These are phyloP conservation scores for Coemansia javaensis DNA, from an alignment of 192 early-diverging fungal species.

Conservation along the genomic window DNA sequence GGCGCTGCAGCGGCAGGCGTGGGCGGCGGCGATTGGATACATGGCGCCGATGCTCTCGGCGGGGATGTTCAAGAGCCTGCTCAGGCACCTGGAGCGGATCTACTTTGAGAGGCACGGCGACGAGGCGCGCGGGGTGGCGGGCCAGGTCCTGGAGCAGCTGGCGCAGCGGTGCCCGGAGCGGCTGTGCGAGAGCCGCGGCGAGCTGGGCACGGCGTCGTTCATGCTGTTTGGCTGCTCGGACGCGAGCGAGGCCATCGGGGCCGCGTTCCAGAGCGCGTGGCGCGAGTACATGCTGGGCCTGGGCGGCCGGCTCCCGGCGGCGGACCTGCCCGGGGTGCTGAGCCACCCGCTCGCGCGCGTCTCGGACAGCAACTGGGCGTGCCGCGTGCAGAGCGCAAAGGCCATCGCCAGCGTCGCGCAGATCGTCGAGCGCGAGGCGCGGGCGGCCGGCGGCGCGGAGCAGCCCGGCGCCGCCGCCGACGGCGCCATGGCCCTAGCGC, in stretches of 20 bases:
- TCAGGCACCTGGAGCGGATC: constrained; percentile 64
- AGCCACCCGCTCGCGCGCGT: constrained; percentile 15
- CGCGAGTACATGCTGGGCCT: constrained; percentile 26
- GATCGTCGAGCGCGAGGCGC: constrained; percentile 21
- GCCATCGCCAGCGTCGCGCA: constrained; percentile 18
- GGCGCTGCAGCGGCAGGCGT: constrained; percentile 78
- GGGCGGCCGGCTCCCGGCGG: constrained; percentile 12
- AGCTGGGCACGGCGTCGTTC: constrained; percentile 20
- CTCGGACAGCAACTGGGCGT: constrained; percentile 23
- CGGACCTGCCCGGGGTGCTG: constrained; percentile 16
- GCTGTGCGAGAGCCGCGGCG: constrained; percentile 13
- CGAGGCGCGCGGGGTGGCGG: constrained; percentile 62
- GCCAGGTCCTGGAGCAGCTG: constrained; percentile 32
- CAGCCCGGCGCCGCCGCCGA: not conserved
- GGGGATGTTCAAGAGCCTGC: constrained; percentile 57
- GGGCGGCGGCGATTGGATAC: constrained; percentile 79
- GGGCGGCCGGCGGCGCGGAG: not conserved
- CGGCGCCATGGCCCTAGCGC: constrained; percentile 1
- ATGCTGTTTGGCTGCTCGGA: constrained; percentile 28
- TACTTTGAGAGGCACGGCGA: constrained; percentile 76
- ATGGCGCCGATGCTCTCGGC: constrained; percentile 59
- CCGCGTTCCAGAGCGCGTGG: constrained; percentile 34
- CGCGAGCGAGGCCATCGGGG: constrained; percentile 3
- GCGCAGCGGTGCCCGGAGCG: constrained; percentile 23
- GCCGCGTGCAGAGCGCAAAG: constrained; percentile 32